Conservation (phyloP, 306 rosid genomes). For the Citrullus colocynthis region DNA sequence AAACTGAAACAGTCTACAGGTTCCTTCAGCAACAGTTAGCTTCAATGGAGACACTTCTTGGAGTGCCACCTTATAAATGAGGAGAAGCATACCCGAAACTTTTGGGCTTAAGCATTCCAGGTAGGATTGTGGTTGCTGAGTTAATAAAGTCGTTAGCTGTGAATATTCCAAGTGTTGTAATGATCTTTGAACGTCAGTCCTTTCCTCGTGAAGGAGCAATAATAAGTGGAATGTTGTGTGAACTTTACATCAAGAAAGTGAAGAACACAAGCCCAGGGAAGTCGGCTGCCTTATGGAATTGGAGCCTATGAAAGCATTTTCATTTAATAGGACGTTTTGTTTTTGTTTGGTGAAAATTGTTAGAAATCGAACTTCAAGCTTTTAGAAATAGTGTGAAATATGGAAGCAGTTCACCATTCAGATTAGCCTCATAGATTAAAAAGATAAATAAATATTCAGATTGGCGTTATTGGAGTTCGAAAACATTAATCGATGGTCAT, state of each 20-base stretch:
- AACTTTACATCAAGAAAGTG: neutral
- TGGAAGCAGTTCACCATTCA: neutral
- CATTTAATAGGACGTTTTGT: no score
- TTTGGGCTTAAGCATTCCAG: neutral
- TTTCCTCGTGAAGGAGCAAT: neutral
- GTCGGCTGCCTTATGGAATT: no score
- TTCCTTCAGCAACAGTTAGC: slow-evolving; percentile 67
- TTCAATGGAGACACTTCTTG: slow-evolving; percentile 60
- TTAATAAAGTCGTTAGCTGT: neutral
- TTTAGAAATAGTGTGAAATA: no score
- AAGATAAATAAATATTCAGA: no score
- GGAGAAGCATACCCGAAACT: neutral
- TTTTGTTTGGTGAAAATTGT: neutral
- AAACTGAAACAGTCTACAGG: slow-evolving; percentile 69
- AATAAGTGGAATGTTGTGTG: neutral
- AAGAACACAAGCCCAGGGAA: neutral
- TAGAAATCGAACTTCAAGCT: neutral
- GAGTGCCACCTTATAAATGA: slow-evolving; percentile 61
- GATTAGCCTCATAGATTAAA: neutral
- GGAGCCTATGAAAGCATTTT: neutral
- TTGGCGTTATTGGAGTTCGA: neutral
- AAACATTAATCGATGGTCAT: no score
- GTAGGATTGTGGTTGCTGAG: neutral
- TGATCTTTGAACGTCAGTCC: neutral
- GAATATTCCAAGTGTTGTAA: neutral